Base-by-base conservation (phyloP, 805 yeast genomes). In the Yueomyces sp. region DNA sequence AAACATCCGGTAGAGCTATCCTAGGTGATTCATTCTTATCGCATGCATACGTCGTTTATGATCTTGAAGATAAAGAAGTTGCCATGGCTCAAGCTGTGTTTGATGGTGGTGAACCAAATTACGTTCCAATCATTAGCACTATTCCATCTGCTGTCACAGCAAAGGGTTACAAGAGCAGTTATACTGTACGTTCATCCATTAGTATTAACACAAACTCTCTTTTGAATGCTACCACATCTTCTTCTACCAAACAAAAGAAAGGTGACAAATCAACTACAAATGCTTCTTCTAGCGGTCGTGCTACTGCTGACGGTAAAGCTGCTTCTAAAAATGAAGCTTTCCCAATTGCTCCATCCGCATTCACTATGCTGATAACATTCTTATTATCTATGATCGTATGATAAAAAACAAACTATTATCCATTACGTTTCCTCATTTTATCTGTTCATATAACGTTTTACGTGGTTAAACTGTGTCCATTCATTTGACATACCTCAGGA, bases 31-130 rank as follows among this genome's bases (percentile, higher is more conserved):
- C 69, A 47, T 69, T 78, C 51, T 63, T 79, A 48, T 65, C 77
- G 42, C 68, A 73, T 45, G 79, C 80, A 2, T 81, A 79, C 57
- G 68, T 77, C 29, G 85, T 79, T 12, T 79, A 72, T 58, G 81
- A 82, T 57, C 61, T 79, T 42, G 84, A 77, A 32, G 72, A 72
- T 53, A 62, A 60, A 40, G 68, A 74, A 52, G 64, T 81, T 36
- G 76, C 83, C 3, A 50, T 81, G 54, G 84, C 78, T 27, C 74
- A 71, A 54, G 72, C 70, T 33, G 28, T 33, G 26, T 42, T 33
- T n/a, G 40, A 42, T 26, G 37, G 37, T 34, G 37, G 37, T 34
- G 37, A 5, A 34, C 37, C 37, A 34, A 34, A 34, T 7, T 34
- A 34, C 37, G 5, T 11, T 11, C n/a, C 37, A 7, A 34, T 34